A percentile compares a stretch with the other conserved stretches of the same genome.
Conservation (phyloP, 148 eudicot genomes). For the Camellia granthamiana region DNA sequence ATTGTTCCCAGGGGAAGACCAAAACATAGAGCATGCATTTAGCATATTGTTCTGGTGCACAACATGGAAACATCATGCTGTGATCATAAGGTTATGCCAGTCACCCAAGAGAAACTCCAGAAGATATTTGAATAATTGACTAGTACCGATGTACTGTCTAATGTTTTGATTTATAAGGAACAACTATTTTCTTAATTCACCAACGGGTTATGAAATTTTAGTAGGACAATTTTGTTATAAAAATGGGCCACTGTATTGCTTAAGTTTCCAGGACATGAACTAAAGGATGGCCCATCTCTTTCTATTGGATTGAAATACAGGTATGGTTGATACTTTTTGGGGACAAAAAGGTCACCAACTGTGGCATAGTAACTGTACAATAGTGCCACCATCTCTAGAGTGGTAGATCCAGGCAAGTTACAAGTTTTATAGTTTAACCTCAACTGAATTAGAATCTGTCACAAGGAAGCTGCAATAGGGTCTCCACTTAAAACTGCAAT, state of each 20-base stretch:
- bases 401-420: too few relatives aligned
- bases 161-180: background rate
- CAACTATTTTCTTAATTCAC: background rate
- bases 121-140: too few relatives aligned
- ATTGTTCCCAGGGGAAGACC: background rate
- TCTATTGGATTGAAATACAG: background rate
- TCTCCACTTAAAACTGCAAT: background rate
- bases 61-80: background rate
- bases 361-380: background rate
- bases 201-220: background rate
- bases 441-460: background rate
- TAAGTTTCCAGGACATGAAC: background rate
- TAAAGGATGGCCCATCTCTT: background rate
- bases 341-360: background rate
- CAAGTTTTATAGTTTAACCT: too few relatives aligned
- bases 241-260: background rate
- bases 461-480: background rate
- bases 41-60: background rate
- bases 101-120: background rate
- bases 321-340: background rate
- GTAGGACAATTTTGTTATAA: background rate
- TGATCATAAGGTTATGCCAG: background rate
- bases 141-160: too few relatives aligned
- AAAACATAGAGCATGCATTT: conserved; percentile 2
- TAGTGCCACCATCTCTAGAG: too few relatives aligned